Evolutionary conservation across 2,329 filamentous ascomycete species (phyloP), one percentile per base, ranked within the genome.

Genomic region (Coniosporium tulheliwenetii): DNA sequence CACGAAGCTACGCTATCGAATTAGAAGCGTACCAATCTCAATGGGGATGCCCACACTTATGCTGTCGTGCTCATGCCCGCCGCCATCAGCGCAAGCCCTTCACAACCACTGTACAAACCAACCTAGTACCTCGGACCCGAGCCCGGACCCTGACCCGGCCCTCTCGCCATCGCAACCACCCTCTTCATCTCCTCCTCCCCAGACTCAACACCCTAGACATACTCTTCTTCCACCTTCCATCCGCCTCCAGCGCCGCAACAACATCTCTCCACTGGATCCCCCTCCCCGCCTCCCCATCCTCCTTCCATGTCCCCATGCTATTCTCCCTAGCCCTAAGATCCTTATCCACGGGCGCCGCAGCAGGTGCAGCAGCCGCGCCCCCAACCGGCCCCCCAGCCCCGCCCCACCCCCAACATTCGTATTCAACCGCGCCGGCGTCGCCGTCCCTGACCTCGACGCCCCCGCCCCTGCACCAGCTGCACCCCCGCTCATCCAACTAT

Each of bases 231-330:
- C 85, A 80, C 48, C 69, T 71, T 1, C 83, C 81, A 55, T 93
- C 85, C 39, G 77, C 69, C 58, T 94, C 87, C 37, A 95, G 68
- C 44, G 83, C 82, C 14, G 75, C 69, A 12, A 93, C 67, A 65
- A 86, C 78, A 58, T 95, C 89, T 41, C 89, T 73, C 40, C 93
- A 66, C 62, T 95, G 86, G 38, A 95, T 84, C 19, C 79, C 79
- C 48, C 71, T 73, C 30, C 85, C 85, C 54, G 80, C 81, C 15
- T 80, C 76, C 40, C 75, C 77, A 51, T 85, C 80, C 58, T 95
- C 86, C 44, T 84, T 48, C 55, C 56, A 59, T 13, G 57, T 54
- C 14, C 58, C 58, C 54, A 56, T 58, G 36, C 52, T 53, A 12
- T 52, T 47, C 26, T 51, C 48, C 42, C 50, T 52, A 30, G 39